phyloP scores from a whole-genome alignment of 805 yeast genomes.

The Yarrowia yakushimensis region DNA sequence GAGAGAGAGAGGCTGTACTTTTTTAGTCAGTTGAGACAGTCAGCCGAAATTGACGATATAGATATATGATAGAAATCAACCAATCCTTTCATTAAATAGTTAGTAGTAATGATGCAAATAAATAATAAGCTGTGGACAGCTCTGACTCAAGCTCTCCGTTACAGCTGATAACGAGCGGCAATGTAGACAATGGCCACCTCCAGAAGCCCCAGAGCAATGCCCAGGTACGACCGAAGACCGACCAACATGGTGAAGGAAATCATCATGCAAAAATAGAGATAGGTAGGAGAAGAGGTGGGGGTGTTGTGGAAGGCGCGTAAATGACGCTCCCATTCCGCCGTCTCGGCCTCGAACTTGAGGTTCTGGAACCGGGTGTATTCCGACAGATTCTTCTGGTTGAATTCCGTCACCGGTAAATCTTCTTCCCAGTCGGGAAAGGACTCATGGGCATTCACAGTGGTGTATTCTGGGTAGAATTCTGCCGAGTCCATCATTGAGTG shows the following conservation, averaged over 20 bases:
- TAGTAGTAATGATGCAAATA: conserved; percentile 17
- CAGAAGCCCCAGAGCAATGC: conserved; percentile 18
- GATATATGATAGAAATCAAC: neutral
- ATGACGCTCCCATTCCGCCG: conserved; percentile 19
- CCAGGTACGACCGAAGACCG: conserved; percentile 17
- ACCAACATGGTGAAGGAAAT: conserved; percentile 21
- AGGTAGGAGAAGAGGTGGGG: conserved; percentile 16
- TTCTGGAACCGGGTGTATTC: conserved; percentile 22
- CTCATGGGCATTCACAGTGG: neutral
- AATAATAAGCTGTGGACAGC: conserved; percentile 4
- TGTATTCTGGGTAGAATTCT: conserved; percentile 23
- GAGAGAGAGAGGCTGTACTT: too few relatives aligned
- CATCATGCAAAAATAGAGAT: conserved; percentile 20
- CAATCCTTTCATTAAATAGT: conserved; percentile 10
- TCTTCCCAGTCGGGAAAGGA: conserved; percentile 20
- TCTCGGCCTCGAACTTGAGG: conserved; percentile 20
- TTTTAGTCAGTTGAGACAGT: too few relatives aligned
- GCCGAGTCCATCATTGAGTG: conserved; percentile 7
- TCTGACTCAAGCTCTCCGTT: neutral
- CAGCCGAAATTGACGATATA: too few relatives aligned
- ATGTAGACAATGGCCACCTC: conserved; percentile 19
- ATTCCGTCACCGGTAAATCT: conserved; percentile 10
- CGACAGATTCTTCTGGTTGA: conserved; percentile 23
- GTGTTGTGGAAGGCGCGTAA: conserved; percentile 18
- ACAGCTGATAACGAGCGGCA: conserved; percentile 17